Evolutionary conservation across 257 asterid genomes (phyloP).

Genomic region (Nicotiana tabacum): DNA sequence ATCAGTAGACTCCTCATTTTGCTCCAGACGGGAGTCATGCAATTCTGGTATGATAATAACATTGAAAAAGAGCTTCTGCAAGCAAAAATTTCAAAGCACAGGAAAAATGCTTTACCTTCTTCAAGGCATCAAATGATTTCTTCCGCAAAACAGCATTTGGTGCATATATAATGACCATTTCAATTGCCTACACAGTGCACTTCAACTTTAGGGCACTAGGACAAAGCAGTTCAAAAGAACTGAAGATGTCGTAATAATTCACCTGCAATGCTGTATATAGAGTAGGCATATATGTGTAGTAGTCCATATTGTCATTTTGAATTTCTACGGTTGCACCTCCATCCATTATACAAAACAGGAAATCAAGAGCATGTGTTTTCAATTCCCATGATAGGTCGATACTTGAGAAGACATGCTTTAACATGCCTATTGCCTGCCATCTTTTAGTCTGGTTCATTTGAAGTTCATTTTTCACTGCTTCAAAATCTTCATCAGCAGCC

Average conservation of each 20-base stretch:
- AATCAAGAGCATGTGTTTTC: conserved; percentile 52
- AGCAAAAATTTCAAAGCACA: conserved; percentile 12
- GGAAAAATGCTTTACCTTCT: conserved; percentile 40
- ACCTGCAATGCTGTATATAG: conserved; percentile 71
- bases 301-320: conserved; percentile 33
- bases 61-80: background rate
- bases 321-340: conserved; percentile 29
- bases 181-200: conserved; percentile 49
- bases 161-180: conserved; percentile 70
- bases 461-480: conserved; percentile 50
- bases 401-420: conserved; percentile 50
- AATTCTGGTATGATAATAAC: background rate
- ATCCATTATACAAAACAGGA: conserved; percentile 57
- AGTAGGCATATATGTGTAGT: conserved; percentile 40
- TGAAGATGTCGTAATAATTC: conserved; percentile 9
- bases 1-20: background rate
- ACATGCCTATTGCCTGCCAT: conserved; percentile 74
- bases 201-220: conserved; percentile 13
- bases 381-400: conserved; percentile 52
- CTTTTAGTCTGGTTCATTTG: conserved; percentile 58
- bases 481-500: conserved; percentile 59
- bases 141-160: conserved; percentile 55
- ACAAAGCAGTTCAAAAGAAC: conserved; percentile 15
- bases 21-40: background rate
- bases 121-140: conserved; percentile 56